phyloP scores from a whole-genome alignment of 257 asterid genomes.

The Solanum gandarillasii region DNA sequence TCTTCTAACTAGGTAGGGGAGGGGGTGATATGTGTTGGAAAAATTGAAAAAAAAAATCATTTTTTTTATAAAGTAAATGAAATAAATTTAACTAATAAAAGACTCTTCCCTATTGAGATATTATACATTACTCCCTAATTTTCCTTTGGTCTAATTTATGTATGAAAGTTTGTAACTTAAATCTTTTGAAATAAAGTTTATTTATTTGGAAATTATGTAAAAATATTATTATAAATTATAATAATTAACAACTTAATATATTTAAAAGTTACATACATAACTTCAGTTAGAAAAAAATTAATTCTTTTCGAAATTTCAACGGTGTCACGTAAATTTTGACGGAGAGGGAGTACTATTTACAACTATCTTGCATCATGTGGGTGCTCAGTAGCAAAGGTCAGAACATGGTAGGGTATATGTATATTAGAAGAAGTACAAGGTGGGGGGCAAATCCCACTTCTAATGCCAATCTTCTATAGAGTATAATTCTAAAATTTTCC shows the following conservation, averaged over 20 bases:
- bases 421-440: slow-evolving; percentile 28
- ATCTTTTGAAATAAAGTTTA: no score
- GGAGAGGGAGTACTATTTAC: neutral
- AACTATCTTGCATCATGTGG: neutral
- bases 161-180: no score
- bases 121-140: no score
- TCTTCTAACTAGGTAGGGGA: neutral
- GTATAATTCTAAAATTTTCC: neutral
- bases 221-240: no score
- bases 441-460: slow-evolving; percentile 10
- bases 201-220: no score
- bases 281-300: no score
- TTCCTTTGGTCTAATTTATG: no score
- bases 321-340: rapidly evolving
- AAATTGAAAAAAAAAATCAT: neutral
- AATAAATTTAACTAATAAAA: no score
- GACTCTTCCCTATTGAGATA: no score
- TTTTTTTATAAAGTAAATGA: neutral
- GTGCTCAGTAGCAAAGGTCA: slow-evolving; percentile 8
- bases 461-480: neutral
- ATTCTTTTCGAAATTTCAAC: no score
- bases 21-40: neutral
- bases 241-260: no score
- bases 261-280: no score
- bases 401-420: slow-evolving; percentile 24